Conservation (phyloP, 371 early-diverging fungal species). For the Mortierella sp. region DNA sequence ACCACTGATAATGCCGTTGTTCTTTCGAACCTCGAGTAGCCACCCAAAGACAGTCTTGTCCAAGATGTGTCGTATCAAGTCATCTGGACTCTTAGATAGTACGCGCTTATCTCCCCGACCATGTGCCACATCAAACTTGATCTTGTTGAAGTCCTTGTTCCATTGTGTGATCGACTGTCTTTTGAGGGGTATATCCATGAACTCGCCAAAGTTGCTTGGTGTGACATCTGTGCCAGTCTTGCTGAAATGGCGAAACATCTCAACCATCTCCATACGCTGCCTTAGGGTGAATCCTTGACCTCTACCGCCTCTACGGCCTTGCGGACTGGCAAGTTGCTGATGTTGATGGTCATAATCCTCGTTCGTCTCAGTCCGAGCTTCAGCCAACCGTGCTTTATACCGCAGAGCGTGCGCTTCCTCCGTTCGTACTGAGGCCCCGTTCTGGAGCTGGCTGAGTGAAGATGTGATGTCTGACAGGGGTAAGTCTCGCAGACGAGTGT, state of each 20-base stretch:
- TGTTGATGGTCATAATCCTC: not conserved
- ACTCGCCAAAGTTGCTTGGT: not conserved
- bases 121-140: conserved; percentile 12
- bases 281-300: conserved; percentile 8
- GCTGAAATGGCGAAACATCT: not conserved
- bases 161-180: not conserved
- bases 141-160: conserved; percentile 4
- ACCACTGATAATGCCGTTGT: not conserved
- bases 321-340: not conserved
- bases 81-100: not conserved
- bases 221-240: not conserved
- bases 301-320: conserved; percentile 3
- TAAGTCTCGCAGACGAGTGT: not conserved
- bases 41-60: not conserved
- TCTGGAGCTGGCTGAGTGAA: not conserved
- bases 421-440: conserved; percentile 4
- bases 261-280: conserved; percentile 4
- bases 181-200: not conserved
- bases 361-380: not conserved
- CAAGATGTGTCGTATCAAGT: not conserved
- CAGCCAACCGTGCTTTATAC: not conserved
- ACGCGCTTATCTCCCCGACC: conserved; percentile 7
- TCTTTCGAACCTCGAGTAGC: not conserved
- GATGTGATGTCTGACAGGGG: conserved; percentile 7
- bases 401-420: not conserved